A percentile compares a stretch with the other conserved stretches of the same genome.
Evolutionary conservation across 139 green algal species (phyloP).

Genomic region (Monoraphidium neglectum): DNA sequence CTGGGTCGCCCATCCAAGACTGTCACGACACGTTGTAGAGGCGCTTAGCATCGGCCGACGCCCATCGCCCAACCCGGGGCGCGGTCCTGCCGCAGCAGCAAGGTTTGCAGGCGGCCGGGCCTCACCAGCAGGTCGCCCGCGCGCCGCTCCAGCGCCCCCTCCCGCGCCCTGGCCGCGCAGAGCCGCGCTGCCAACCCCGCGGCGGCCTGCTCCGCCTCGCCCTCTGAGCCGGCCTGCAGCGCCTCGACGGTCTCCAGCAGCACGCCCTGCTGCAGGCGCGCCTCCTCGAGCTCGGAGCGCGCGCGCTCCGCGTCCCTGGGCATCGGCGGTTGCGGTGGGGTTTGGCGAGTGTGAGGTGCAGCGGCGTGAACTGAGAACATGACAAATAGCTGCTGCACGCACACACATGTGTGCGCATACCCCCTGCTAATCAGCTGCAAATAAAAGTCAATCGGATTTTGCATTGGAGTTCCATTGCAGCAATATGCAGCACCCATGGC

Average conservation of each 20-base stretch:
- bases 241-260: slow-evolving; percentile 79
- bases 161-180: slow-evolving; percentile 35
- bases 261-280: slow-evolving; percentile 48
- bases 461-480: too few species aligned
- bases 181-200: slow-evolving; percentile 70
- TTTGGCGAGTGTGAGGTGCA: too few species aligned
- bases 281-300: slow-evolving; percentile 45
- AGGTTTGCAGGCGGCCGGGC: too few species aligned
- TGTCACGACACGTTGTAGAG: too few species aligned
- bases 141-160: slow-evolving; percentile 38
- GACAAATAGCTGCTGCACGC: not conserved
- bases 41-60: too few species aligned
- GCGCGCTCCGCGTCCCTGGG: slow-evolving; percentile 33
- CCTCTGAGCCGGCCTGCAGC: slow-evolving; percentile 54
- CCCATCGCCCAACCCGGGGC: too few species aligned
- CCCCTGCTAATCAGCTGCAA: too few species aligned
- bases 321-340: not conserved
- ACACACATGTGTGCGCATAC: too few species aligned
- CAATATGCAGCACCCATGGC: too few species aligned
- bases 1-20: too few species aligned
- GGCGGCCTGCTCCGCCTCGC: slow-evolving; percentile 53
- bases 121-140: slow-evolving; percentile 44
- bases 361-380: not conserved
- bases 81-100: too few species aligned
- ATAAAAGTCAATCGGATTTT: too few species aligned